Evolutionary conservation across 2,329 filamentous ascomycete genomes (phyloP).

Genomic region (Seiridium cupressi): DNA sequence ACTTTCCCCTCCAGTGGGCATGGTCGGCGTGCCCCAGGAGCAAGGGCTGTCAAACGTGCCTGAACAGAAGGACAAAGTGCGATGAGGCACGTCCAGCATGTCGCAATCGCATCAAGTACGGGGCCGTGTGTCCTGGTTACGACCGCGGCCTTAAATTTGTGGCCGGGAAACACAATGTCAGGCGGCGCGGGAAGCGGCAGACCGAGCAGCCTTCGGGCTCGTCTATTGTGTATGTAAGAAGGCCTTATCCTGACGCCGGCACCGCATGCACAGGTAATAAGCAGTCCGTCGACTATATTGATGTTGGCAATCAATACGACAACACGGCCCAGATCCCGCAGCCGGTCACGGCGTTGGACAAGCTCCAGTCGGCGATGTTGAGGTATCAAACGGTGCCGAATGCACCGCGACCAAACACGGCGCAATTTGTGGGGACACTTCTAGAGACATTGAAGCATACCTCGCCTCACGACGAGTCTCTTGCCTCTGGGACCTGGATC

Average conservation of each 20-base stretch:
- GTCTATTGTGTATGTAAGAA: not conserved
- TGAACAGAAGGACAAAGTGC: conserved; percentile 8
- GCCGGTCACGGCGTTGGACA: conserved; percentile 1
- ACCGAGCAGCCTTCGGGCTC: not conserved
- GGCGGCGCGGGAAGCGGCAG: conserved; percentile 6
- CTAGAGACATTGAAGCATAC: not conserved
- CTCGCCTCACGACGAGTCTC: not conserved
- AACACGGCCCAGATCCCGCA: not conserved
- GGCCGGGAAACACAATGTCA: conserved; percentile 11
- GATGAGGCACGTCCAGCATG: conserved; percentile 10
- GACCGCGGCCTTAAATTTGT: conserved; percentile 10
- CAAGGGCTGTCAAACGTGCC: conserved; percentile 5
- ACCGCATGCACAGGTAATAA: not conserved
- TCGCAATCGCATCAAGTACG: conserved; percentile 8
- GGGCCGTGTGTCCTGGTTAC: conserved; percentile 10
- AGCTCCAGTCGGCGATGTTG: not conserved
- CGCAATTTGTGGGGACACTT: conserved; percentile 6
- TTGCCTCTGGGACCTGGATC: not conserved
- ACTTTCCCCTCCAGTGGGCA: not conserved
- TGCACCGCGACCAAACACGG: not conserved
- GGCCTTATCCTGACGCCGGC: not conserved
- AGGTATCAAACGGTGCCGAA: not conserved
- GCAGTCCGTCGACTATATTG: not conserved
- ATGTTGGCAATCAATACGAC: not conserved
- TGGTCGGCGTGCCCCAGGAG: conserved; percentile 5